These are phyloP conservation scores for Podila verticillata DNA, from an alignment of 192 early-diverging fungal genomes.

Conservation along the genomic window DNA sequence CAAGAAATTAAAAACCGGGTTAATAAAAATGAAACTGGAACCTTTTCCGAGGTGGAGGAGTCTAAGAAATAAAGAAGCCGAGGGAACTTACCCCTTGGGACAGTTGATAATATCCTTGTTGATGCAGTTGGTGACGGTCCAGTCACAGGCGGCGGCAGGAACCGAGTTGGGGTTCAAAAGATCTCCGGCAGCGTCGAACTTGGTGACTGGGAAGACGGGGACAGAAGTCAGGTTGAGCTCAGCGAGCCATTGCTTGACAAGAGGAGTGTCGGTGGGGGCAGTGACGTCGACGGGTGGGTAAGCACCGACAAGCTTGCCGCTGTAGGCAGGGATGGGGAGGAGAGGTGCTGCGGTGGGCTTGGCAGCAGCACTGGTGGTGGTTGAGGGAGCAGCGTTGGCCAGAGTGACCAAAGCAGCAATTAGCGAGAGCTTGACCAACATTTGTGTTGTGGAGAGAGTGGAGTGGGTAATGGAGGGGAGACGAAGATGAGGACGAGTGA, in stretches of 20 bases:
- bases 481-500: neutral
- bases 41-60: no score
- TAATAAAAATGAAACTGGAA: no score
- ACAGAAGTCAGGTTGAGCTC: conserved; percentile 29
- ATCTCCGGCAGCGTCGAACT: conserved; percentile 18
- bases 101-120: conserved; percentile 51
- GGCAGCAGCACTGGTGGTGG: neutral
- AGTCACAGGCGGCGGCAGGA: conserved; percentile 51
- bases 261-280: conserved; percentile 39
- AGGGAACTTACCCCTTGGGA: conserved; percentile 38
- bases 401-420: conserved; percentile 2
- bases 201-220: conserved; percentile 27
- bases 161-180: conserved; percentile 3
- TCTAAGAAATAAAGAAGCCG: no score
- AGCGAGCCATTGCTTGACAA: conserved; percentile 28
- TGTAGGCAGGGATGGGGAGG: conserved; percentile 25
- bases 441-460: neutral
- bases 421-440: conserved; percentile 12
- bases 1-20: no score
- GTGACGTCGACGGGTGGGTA: conserved; percentile 7
- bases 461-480: neutral
- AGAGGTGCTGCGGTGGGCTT: neutral
- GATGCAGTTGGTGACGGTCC: conserved; percentile 53
- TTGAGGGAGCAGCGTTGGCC: neutral
- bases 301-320: conserved; percentile 11